phyloP scores from a whole-genome alignment of 371 early-diverging fungal species.

The Rhizomucor miehei region DNA sequence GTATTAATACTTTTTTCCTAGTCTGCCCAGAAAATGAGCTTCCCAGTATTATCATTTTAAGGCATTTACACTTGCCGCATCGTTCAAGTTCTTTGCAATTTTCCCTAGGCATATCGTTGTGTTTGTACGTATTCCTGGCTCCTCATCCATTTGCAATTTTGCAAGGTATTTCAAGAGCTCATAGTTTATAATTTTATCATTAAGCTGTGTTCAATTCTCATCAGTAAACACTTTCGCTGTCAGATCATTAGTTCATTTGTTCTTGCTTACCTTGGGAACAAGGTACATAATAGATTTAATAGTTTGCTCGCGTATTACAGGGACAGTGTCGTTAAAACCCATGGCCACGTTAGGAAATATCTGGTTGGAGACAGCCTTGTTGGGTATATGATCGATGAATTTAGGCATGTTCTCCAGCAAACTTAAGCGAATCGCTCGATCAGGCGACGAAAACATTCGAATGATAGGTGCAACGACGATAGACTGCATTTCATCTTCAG shows the following conservation, averaged over 20 bases:
- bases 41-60: background rate
- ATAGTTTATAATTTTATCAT: slow-evolving; percentile 76
- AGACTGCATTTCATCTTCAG: slow-evolving; percentile 68
- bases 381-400: slow-evolving; percentile 70
- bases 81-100: slow-evolving; percentile 71
- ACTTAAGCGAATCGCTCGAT: slow-evolving; percentile 85
- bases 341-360: slow-evolving; percentile 87
- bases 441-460: slow-evolving; percentile 85
- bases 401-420: slow-evolving; percentile 77
- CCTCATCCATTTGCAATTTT: slow-evolving; percentile 85
- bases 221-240: background rate
- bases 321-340: slow-evolving; percentile 87
- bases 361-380: slow-evolving; percentile 71
- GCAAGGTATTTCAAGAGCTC: slow-evolving; percentile 83
- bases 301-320: slow-evolving; percentile 90
- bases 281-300: slow-evolving; percentile 79
- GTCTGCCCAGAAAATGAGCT: slow-evolving; percentile 33
- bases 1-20: slow-evolving; percentile 71
- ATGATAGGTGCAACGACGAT: slow-evolving; percentile 74
- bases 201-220: slow-evolving; percentile 49
- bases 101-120: slow-evolving; percentile 92
- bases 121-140: slow-evolving; percentile 96
- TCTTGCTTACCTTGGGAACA: slow-evolving; percentile 57
- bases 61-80: slow-evolving; percentile 51
- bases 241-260: background rate